Base-by-base conservation (phyloP, 305 asterid genomes). In the Salvia sclarea region DNA sequence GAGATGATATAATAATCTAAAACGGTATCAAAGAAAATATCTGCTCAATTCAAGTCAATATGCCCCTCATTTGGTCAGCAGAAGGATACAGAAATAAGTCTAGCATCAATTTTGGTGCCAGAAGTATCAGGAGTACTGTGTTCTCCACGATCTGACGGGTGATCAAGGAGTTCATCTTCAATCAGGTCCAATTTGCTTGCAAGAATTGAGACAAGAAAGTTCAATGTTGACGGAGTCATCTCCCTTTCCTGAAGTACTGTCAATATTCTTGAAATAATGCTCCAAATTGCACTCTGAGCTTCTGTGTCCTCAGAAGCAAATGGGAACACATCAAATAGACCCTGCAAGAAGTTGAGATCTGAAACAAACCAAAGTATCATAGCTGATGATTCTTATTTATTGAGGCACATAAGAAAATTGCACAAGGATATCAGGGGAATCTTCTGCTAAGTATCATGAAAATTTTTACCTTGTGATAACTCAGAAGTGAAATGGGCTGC, bases 251-350 rank as follows among this genome's bases (percentile, higher is more conserved):
- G 70, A 64, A 87, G 69, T 61, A 47, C 73, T 37, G 45, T 66
- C 80, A 87, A 61, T 76, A 87, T 22, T 84, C 88, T 82, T 63
- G 93, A 84, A 68, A 87, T 73, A 58, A 72, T 73, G 78, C 88
- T 80, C 97, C 97, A 87, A 75, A 89, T 81, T 68, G 95, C 95
- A 75, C 79, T 84, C 72, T 75, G 87, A 37, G 93, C 95, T 75
- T 85, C 96, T 8, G 62, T 41, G 56, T 81, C 93, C 37, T 76
- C 83, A 38, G 88, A 81, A 68, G 96, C 90, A 81, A 82, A 82
- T 28, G 89, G 90, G 69, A 87, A 79, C 63, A 86, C 81, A 28
- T 83, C 91, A 73, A 87, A 81, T 20, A 87, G 74, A 65, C 90
- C 88, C 95, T 84, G 85, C 61, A 87, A 84, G 81, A 91, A 82